Evolutionary conservation across 2,329 filamentous ascomycete species (phyloP).

Genomic region (Cordyceps farinosa): DNA sequence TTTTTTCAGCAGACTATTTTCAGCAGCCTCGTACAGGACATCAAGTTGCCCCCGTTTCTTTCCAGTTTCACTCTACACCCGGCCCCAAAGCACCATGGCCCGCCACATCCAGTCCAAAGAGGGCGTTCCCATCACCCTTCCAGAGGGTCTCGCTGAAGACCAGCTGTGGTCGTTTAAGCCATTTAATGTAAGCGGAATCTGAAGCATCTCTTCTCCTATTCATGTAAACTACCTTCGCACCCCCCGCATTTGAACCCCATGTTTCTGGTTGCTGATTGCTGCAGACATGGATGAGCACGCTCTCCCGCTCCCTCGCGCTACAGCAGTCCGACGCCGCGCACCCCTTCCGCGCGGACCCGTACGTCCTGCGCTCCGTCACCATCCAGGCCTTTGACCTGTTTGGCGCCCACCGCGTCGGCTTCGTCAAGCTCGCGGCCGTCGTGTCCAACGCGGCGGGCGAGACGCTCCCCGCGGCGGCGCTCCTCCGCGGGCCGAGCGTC

Average conservation of each 20-base stretch:
- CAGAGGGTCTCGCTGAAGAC: slow-evolving; percentile 41
- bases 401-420: slow-evolving; percentile 46
- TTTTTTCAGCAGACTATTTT: background rate
- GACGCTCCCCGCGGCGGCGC: slow-evolving; percentile 49
- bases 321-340: slow-evolving; percentile 40
- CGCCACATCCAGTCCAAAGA: slow-evolving; percentile 19
- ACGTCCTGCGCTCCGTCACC: slow-evolving; percentile 46
- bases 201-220: background rate
- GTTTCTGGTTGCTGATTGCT: background rate
- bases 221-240: too few relatives aligned
- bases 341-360: slow-evolving; percentile 53
- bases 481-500: slow-evolving; percentile 59
- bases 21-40: background rate
- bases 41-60: background rate
- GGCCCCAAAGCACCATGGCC: slow-evolving; percentile 4
- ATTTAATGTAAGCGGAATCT: slow-evolving; percentile 42
- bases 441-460: slow-evolving; percentile 48
- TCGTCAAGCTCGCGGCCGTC: slow-evolving; percentile 51
- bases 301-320: slow-evolving; percentile 44
- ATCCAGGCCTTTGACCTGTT: slow-evolving; percentile 55
- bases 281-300: slow-evolving; percentile 48
- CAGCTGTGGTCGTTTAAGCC: slow-evolving; percentile 47
- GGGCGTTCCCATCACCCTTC: slow-evolving; percentile 41
- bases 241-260: too few relatives aligned
- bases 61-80: background rate